A percentile compares a stretch with the other conserved stretches of the same genome.
phyloP scores from a whole-genome alignment of 2,329 filamentous ascomycete genomes.

The Lachnellula cervina region DNA sequence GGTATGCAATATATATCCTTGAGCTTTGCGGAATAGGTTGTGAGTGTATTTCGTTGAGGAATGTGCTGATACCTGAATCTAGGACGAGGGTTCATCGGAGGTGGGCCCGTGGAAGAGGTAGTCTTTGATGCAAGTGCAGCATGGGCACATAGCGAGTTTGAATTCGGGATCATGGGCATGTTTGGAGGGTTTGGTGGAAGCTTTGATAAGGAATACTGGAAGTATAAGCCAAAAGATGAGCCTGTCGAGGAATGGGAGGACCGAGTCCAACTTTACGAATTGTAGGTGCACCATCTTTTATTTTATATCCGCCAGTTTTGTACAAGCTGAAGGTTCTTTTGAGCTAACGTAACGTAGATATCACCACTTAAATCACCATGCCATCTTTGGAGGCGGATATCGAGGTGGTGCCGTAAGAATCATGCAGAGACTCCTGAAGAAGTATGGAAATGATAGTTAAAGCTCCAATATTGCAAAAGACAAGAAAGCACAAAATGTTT shows the following conservation, averaged over 20 bases:
- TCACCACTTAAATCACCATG: slow-evolving; percentile 77
- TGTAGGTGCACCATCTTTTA: slow-evolving; percentile 50
- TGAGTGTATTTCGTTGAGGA: too few species aligned
- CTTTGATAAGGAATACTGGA: slow-evolving; percentile 76
- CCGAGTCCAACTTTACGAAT: slow-evolving; percentile 72
- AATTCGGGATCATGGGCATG: slow-evolving; percentile 93
- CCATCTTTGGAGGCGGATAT: slow-evolving; percentile 75
- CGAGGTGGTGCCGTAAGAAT: slow-evolving; percentile 70
- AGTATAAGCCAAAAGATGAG: slow-evolving; percentile 71
- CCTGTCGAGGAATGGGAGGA: slow-evolving; percentile 82
- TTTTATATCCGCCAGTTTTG: not conserved
- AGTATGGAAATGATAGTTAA: slow-evolving; percentile 50
- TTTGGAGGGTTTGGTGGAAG: slow-evolving; percentile 76
- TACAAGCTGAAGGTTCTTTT: not conserved
- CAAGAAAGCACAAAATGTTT: too few species aligned
- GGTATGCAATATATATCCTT: slow-evolving; percentile 31
- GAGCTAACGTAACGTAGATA: slow-evolving; percentile 48
- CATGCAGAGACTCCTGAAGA: slow-evolving; percentile 67
- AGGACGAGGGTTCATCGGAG: slow-evolving; percentile 51
- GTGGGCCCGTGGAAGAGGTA: slow-evolving; percentile 60
- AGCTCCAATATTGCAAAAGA: too few species aligned
- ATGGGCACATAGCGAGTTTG: slow-evolving; percentile 85
- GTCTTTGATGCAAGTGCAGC: slow-evolving; percentile 77
- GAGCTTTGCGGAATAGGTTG: too few species aligned
- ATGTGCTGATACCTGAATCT: not conserved